Conservation (phyloP, 345 rosid genomes). For the Acer campestre region DNA sequence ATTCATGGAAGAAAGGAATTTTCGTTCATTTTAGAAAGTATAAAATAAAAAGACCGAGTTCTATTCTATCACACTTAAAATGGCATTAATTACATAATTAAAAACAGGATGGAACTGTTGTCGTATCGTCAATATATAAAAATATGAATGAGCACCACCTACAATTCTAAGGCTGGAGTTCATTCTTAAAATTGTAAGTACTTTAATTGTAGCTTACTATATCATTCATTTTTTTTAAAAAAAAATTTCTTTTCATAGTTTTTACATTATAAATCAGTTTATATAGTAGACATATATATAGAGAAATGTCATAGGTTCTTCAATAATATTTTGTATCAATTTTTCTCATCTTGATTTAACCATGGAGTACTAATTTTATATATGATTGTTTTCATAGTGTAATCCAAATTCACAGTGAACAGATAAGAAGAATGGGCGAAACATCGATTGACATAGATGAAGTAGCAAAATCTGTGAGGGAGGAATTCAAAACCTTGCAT, state of each 20-base stretch:
- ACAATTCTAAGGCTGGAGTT: background rate
- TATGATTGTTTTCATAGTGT: background rate
- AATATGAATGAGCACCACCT: too few species aligned
- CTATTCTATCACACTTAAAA: background rate
- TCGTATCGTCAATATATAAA: too few species aligned
- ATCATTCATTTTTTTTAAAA: too few species aligned
- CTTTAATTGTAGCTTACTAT: too few species aligned
- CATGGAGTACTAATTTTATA: background rate
- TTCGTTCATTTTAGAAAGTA: background rate
- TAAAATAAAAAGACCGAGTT: background rate
- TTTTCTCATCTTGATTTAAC: too few species aligned
- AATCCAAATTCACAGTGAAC: too few species aligned
- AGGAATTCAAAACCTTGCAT: background rate
- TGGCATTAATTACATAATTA: background rate
- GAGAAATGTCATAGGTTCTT: too few species aligned
- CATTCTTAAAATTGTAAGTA: background rate
- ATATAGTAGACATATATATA: too few species aligned
- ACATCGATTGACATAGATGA: constrained; percentile 6
- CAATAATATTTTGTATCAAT: too few species aligned
- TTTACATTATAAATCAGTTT: too few species aligned
- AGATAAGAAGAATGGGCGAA: background rate
- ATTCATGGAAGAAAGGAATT: background rate
- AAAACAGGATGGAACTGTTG: too few species aligned
- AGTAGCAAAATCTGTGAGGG: background rate
- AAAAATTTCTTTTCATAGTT: too few species aligned